These are phyloP conservation scores for Choanephora cucurbitarum DNA, from an alignment of 371 early-diverging fungal genomes.

Conservation along the genomic window DNA sequence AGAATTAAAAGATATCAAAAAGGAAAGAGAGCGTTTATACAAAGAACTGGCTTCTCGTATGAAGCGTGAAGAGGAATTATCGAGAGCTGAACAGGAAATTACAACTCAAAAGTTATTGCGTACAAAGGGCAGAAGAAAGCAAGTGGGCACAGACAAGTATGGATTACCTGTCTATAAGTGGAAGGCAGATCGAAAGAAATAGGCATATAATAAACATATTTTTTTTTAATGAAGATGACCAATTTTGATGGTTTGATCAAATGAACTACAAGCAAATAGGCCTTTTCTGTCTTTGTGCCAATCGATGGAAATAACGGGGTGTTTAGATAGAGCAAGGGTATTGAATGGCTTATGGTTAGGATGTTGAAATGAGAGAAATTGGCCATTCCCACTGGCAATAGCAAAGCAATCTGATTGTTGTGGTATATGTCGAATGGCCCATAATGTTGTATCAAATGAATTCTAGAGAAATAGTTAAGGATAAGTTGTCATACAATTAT, in stretches of 20 bases:
- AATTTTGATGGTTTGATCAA: slow-evolving; percentile 53
- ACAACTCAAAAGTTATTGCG: slow-evolving; percentile 75
- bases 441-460: slow-evolving; percentile 62
- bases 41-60: slow-evolving; percentile 77
- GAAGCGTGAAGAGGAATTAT: slow-evolving; percentile 77
- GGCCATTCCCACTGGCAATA: slow-evolving; percentile 69
- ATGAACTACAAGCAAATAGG: slow-evolving; percentile 52
- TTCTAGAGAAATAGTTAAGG: slow-evolving; percentile 1
- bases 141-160: slow-evolving; percentile 80
- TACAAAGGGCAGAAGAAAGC: slow-evolving; percentile 78
- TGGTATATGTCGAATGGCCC: slow-evolving; percentile 74
- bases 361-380: slow-evolving; percentile 42
- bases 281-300: slow-evolving; percentile 57
- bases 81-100: slow-evolving; percentile 75
- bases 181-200: slow-evolving; percentile 85
- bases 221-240: too few relatives aligned
- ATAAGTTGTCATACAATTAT: neutral
- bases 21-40: slow-evolving; percentile 56
- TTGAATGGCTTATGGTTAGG: slow-evolving; percentile 21
- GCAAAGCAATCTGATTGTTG: slow-evolving; percentile 66
- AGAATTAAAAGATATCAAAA: slow-evolving; percentile 33
- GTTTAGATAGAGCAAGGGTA: slow-evolving; percentile 29
- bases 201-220: slow-evolving; percentile 24
- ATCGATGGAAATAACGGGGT: slow-evolving; percentile 52
- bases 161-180: slow-evolving; percentile 92